Evolutionary conservation across 495 filamentous ascomycete species (phyloP).

Genomic region (Aspergillus sclerotioniger): DNA sequence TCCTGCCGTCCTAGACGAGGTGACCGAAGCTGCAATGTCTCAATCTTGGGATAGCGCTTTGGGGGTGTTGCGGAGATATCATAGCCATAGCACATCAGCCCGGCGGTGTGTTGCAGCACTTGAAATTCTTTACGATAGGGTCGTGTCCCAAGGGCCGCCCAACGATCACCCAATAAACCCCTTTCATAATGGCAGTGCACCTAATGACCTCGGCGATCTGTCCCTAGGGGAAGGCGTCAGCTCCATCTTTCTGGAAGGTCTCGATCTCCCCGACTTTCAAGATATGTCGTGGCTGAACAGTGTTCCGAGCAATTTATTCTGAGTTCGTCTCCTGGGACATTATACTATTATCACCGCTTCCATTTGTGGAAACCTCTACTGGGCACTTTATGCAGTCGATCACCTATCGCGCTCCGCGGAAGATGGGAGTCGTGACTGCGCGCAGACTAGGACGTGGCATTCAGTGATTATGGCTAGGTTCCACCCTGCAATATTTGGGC

Average conservation of each 20-base stretch:
- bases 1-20: slow-evolving; percentile 29
- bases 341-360: too few relatives aligned
- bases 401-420: too few relatives aligned
- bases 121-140: slow-evolving; percentile 39
- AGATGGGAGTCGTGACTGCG: too few relatives aligned
- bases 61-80: slow-evolving; percentile 36
- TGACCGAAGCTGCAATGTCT: slow-evolving; percentile 26
- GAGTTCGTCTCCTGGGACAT: neutral
- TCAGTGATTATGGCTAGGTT: too few relatives aligned
- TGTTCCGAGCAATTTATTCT: slow-evolving; percentile 35
- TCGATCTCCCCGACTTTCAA: slow-evolving; percentile 36
- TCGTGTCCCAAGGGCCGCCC: slow-evolving; percentile 23
- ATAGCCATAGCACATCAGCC: slow-evolving; percentile 35
- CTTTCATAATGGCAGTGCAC: neutral
- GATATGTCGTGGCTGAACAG: slow-evolving; percentile 44
- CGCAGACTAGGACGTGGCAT: too few relatives aligned
- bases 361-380: too few relatives aligned
- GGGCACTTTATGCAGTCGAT: too few relatives aligned
- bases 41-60: slow-evolving; percentile 34
- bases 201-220: slow-evolving; percentile 23
- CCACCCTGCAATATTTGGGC: too few relatives aligned
- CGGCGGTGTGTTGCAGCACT: slow-evolving; percentile 38
- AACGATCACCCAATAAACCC: slow-evolving; percentile 1
- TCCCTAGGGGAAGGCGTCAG: slow-evolving; percentile 33
- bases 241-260: slow-evolving; percentile 27